phyloP scores from a whole-genome alignment of 2,329 filamentous ascomycete genomes.

The Trichoderma sp. region DNA sequence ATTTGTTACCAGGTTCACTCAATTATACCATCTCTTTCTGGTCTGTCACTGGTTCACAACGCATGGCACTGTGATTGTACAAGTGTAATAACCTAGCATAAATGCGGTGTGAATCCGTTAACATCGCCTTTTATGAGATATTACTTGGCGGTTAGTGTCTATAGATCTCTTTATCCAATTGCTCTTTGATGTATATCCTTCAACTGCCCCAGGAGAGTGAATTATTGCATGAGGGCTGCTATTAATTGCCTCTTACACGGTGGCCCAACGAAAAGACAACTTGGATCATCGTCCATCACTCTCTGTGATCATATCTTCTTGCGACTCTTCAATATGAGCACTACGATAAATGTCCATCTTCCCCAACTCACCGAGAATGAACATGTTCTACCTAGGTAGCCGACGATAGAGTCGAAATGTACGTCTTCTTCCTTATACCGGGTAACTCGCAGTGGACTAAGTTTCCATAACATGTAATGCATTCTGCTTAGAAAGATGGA shows the following conservation, averaged over 20 bases:
- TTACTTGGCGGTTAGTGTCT: not conserved
- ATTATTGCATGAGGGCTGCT: constrained; percentile 40
- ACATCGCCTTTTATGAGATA: too few relatives aligned
- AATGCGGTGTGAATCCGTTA: too few relatives aligned
- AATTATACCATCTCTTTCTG: not conserved
- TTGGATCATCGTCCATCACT: constrained; percentile 23
- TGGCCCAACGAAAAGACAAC: not conserved
- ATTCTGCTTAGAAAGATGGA: not conserved
- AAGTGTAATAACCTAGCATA: not conserved
- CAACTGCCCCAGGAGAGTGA: constrained; percentile 56
- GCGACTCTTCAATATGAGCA: constrained; percentile 36
- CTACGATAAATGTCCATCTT: constrained; percentile 46
- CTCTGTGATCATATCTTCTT: constrained; percentile 37
- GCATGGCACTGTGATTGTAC: not conserved
- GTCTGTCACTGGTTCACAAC: not conserved
- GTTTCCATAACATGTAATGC: not conserved
- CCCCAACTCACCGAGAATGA: not conserved
- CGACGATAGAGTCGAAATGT: not conserved
- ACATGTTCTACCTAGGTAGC: not conserved
- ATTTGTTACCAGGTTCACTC: not conserved
- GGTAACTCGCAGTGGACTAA: too few relatives aligned
- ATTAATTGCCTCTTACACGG: not conserved
- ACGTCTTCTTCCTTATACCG: not conserved
- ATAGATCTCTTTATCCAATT: not conserved
- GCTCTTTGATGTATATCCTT: constrained; percentile 18